phyloP scores from a whole-genome alignment of 75 land plant genomes.

The Selaginella tamariscina region DNA sequence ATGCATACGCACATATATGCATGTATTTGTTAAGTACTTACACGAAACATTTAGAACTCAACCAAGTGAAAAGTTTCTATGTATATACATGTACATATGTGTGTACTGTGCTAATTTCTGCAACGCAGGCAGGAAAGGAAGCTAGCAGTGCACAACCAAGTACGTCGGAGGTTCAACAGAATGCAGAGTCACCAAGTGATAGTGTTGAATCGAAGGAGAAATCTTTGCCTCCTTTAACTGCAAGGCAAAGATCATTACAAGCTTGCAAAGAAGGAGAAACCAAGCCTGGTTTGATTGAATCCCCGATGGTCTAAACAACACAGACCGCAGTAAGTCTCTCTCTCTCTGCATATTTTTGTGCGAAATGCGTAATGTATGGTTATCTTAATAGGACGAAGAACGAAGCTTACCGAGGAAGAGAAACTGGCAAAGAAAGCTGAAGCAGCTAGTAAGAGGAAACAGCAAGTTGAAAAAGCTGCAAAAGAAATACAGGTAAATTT shows the following conservation, averaged over 20 bases:
- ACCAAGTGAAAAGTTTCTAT: too few relatives aligned
- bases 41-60: too few relatives aligned
- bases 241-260: constrained; percentile 67
- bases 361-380: not conserved
- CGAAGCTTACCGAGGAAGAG: constrained; percentile 71
- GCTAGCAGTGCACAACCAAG: too few relatives aligned
- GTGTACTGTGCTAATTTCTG: too few relatives aligned
- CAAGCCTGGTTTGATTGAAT: constrained; percentile 43
- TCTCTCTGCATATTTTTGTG: not conserved
- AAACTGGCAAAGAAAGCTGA: constrained; percentile 81
- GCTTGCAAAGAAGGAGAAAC: constrained; percentile 40
- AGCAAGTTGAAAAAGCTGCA: constrained; percentile 82
- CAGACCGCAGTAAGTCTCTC: constrained; percentile 14
- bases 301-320: constrained; percentile 53
- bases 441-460: constrained; percentile 67
- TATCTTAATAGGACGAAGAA: constrained; percentile 81
- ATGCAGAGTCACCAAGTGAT: not conserved
- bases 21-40: too few relatives aligned
- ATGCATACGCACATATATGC: too few relatives aligned
- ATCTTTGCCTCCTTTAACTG: constrained; percentile 35
- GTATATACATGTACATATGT: too few relatives aligned
- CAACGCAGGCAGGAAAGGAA: too few relatives aligned
- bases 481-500: constrained; percentile 63
- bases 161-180: not conserved
- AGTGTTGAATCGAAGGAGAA: not conserved